Percentiles rank a stretch among this genome's conserved stretches.
phyloP scores from a whole-genome alignment of 2,329 filamentous ascomycete genomes.

The Trichoderma koningiopsis region DNA sequence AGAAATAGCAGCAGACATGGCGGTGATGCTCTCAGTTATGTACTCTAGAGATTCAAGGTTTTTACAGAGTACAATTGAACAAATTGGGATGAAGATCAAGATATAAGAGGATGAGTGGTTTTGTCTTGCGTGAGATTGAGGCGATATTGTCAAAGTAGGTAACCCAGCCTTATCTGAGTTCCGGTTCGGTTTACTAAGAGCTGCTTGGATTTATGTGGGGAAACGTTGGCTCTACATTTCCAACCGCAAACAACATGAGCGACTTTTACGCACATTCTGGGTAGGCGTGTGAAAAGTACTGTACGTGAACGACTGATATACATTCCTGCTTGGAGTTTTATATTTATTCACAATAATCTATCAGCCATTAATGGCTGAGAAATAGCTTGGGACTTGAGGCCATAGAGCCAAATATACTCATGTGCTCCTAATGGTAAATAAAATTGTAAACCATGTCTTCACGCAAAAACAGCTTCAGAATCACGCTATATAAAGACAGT shows the following conservation, averaged over 20 bases:
- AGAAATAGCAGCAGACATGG: slow-evolving; percentile 1
- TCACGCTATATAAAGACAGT: background rate
- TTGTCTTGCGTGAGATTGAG: background rate
- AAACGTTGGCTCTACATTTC: background rate
- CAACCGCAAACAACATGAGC: background rate
- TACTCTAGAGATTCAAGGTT: background rate
- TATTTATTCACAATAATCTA: background rate
- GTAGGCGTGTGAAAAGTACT: no score
- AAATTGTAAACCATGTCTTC: background rate
- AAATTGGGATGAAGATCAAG: background rate
- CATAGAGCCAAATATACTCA: background rate
- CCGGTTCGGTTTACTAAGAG: background rate
- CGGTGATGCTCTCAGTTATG: background rate
- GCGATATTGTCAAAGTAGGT: background rate
- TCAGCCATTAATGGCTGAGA: background rate
- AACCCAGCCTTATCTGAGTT: background rate
- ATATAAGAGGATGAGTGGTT: background rate
- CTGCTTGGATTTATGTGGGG: background rate
- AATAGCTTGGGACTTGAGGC: background rate
- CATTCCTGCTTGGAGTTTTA: background rate
- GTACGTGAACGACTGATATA: background rate
- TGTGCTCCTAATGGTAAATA: background rate
- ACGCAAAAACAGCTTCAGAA: background rate
- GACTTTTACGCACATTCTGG: no score
- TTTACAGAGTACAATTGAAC: background rate